phyloP scores from a whole-genome alignment of 306 rosid genomes.

The Lotus japonicus region DNA sequence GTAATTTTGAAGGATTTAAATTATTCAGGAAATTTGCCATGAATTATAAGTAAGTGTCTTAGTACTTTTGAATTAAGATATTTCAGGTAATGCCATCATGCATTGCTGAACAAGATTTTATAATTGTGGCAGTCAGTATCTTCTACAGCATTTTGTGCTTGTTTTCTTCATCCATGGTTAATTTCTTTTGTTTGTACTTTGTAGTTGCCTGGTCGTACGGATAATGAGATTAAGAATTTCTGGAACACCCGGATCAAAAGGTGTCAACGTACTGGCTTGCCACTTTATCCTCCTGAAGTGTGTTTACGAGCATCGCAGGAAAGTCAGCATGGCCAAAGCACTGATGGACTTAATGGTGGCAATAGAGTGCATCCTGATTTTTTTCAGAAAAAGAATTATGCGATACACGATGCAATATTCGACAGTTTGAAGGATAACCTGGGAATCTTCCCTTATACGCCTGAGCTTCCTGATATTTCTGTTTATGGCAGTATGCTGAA shows the following conservation, averaged over 20 bases:
- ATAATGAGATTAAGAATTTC: constrained; percentile 97
- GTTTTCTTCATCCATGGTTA: constrained; percentile 2
- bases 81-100: neutral
- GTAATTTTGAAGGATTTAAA: neutral
- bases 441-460: constrained; percentile 45
- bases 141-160: neutral
- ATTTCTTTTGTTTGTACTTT: constrained; percentile 37
- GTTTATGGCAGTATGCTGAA: constrained; percentile 40
- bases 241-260: constrained; percentile 97
- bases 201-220: constrained; percentile 97
- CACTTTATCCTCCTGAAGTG: constrained; percentile 26
- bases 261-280: constrained; percentile 80
- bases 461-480: constrained; percentile 49
- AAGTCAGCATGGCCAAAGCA: constrained; percentile 41
- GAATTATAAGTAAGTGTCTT: neutral
- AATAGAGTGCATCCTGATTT: constrained; percentile 43
- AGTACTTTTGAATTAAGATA: neutral
- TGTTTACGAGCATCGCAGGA: constrained; percentile 47
- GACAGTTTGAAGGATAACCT: constrained; percentile 49
- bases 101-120: neutral
- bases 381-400: constrained; percentile 42
- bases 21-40: constrained; percentile 5
- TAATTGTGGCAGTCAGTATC: neutral
- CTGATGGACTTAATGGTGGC: constrained; percentile 35
- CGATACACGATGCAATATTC: constrained; percentile 54